Evolutionary conservation across 2,329 filamentous ascomycete species (phyloP), one percentile per base, ranked within the genome.

Genomic region (Chaetomiaceae sp.): DNA sequence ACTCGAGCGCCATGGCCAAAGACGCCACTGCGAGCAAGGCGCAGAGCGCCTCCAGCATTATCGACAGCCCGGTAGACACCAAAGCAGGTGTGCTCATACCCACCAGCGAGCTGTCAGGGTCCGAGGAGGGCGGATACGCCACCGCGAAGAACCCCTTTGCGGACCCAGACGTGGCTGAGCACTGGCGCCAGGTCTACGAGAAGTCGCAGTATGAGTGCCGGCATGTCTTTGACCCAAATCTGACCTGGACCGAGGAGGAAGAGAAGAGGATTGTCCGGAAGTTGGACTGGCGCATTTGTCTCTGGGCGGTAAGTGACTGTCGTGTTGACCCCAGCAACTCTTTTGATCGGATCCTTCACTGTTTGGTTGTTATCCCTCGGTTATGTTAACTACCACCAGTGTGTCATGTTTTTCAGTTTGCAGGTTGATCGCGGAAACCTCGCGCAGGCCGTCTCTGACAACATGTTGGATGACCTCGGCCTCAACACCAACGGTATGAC

Each of bases 341-440:
- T n/a, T n/a, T n/a, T n/a, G n/a, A n/a, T n/a, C n/a, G n/a, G n/a
- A n/a, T n/a, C n/a, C n/a, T n/a, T n/a, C n/a, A n/a, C n/a, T n/a
- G n/a, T n/a, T n/a, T n/a, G n/a, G n/a, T n/a, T n/a, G n/a, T n/a
- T n/a, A n/a, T n/a, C n/a, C n/a, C n/a, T n/a, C n/a, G n/a, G n/a
- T n/a, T n/a, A n/a, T n/a, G n/a, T n/a, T n/a, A 30, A 31, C 41
- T 55, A 19, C 53, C 39, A 57, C 65, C 65, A 48, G 63, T 81
- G 77, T 51, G 55, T 82, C 23, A 82, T 82, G 65, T 83, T 84
- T 62, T 81, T 83, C 56, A 77, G 76, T 1, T 70, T 85, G 5
- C 77, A 85, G 56, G 68, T 84, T 21, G 80, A 85, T 63, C 70
- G 82, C 20, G 74, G 75, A 21, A 85, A 85, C 58, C 70, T 85